Percentiles rank a stretch among this genome's conserved stretches.
phyloP scores from a whole-genome alignment of 2,329 filamentous ascomycete genomes.

The Aspergillus unguis region DNA sequence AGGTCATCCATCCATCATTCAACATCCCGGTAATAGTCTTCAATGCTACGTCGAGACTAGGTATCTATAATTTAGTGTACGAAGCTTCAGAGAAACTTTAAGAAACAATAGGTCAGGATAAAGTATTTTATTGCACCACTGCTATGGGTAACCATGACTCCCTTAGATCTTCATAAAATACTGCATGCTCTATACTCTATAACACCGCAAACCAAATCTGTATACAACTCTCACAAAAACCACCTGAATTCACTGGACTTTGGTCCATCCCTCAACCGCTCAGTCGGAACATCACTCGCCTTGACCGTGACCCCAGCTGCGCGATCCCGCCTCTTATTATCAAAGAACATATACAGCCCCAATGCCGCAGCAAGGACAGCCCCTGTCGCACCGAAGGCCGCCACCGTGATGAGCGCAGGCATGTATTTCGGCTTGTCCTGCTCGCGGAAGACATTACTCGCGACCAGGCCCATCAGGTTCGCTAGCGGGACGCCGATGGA shows the following conservation, averaged over 20 bases:
- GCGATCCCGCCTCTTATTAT: slow-evolving; percentile 61
- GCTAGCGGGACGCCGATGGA: slow-evolving; percentile 70
- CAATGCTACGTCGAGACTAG: too few relatives aligned
- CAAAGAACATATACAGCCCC: slow-evolving; percentile 62
- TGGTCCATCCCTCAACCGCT: slow-evolving; percentile 55
- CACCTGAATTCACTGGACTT: slow-evolving; percentile 55
- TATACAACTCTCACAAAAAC: slow-evolving; percentile 38
- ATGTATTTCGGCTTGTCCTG: slow-evolving; percentile 65
- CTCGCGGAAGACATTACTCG: slow-evolving; percentile 64
- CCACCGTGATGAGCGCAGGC: slow-evolving; percentile 61
- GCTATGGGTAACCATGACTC: too few relatives aligned
- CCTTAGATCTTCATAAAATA: too few relatives aligned
- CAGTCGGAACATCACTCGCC: slow-evolving; percentile 58
- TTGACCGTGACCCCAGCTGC: slow-evolving; percentile 54
- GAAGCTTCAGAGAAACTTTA: too few relatives aligned
- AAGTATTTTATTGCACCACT: too few relatives aligned
- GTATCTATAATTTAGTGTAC: too few relatives aligned
- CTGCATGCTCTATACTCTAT: too few relatives aligned
- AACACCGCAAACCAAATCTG: neutral
- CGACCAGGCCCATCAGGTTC: slow-evolving; percentile 72
- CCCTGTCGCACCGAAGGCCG: slow-evolving; percentile 53
- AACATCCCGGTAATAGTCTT: too few relatives aligned
- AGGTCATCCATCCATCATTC: too few relatives aligned
- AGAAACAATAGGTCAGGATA: too few relatives aligned
- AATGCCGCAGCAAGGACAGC: slow-evolving; percentile 54